phyloP scores from a whole-genome alignment of 164 flowering plant genomes.

The Dillenia suffruticosa region DNA sequence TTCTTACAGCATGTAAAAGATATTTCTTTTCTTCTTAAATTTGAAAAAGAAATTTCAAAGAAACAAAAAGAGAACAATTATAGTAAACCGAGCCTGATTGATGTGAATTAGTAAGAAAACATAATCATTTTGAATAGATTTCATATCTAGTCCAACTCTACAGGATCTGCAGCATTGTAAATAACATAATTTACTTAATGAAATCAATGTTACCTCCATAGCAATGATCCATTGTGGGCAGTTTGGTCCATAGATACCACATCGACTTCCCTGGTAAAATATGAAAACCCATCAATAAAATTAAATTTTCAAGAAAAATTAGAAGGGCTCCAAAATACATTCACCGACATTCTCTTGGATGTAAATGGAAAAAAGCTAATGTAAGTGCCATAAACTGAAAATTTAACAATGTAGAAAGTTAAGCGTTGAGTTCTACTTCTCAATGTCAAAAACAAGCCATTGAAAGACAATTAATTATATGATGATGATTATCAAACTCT shows the following conservation, averaged over 20 bases:
- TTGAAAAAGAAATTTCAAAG: not conserved
- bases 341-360: too few species aligned
- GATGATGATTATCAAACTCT: too few species aligned
- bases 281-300: not conserved
- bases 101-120: not conserved
- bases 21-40: not conserved
- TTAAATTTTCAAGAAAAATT: not conserved
- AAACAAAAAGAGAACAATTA: not conserved
- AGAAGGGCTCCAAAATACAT: too few species aligned
- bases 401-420: not conserved
- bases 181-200: not conserved
- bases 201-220: constrained; percentile 63
- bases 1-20: not conserved
- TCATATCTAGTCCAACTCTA: not conserved
- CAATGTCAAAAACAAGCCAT: too few species aligned
- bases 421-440: too few species aligned
- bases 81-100: not conserved
- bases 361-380: not conserved
- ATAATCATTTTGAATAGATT: not conserved
- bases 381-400: not conserved
- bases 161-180: not conserved
- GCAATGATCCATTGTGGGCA: constrained; percentile 89
- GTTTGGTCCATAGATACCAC: constrained; percentile 92
- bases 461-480: too few species aligned
- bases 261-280: constrained; percentile 62